Conservation (phyloP, 2,329 filamentous ascomycete species). For the Fusarium equiseti region DNA sequence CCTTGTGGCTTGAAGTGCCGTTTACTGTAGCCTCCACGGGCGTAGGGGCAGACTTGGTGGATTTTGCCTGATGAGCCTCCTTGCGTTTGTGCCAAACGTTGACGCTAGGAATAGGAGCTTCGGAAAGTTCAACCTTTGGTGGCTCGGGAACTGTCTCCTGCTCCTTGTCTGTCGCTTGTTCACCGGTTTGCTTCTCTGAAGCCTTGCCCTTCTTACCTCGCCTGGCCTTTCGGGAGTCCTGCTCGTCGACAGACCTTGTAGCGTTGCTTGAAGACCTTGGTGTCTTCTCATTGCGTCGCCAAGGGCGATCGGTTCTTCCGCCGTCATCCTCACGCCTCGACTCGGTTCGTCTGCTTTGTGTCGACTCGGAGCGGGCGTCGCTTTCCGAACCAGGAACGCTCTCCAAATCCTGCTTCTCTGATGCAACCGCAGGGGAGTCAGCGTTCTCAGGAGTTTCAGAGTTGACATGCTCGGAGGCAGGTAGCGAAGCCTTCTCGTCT, state of each 20-base stretch:
- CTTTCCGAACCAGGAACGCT: slow-evolving; percentile 54
- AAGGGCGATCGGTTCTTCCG: slow-evolving; percentile 55
- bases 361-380: slow-evolving; percentile 53
- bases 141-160: slow-evolving; percentile 58
- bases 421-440: slow-evolving; percentile 38
- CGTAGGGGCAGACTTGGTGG: slow-evolving; percentile 52
- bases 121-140: slow-evolving; percentile 75
- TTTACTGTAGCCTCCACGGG: slow-evolving; percentile 56
- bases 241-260: slow-evolving; percentile 75
- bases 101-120: slow-evolving; percentile 84
- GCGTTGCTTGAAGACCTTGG: slow-evolving; percentile 72
- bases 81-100: slow-evolving; percentile 90
- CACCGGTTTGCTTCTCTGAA: slow-evolving; percentile 57
- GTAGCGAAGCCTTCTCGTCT: slow-evolving; percentile 44
- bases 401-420: slow-evolving; percentile 53
- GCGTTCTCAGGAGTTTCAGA: slow-evolving; percentile 42
- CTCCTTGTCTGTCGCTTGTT: slow-evolving; percentile 69
- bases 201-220: slow-evolving; percentile 72
- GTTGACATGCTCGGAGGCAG: slow-evolving; percentile 45
- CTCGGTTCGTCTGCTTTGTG: slow-evolving; percentile 50
- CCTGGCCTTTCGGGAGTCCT: slow-evolving; percentile 59
- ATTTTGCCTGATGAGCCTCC: slow-evolving; percentile 71
- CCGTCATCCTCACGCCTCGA: slow-evolving; percentile 56
- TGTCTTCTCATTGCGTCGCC: slow-evolving; percentile 60
- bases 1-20: slow-evolving; percentile 43